These are phyloP conservation scores for Orychophragmus violaceus DNA, from an alignment of 345 rosid genomes.

Conservation along the genomic window DNA sequence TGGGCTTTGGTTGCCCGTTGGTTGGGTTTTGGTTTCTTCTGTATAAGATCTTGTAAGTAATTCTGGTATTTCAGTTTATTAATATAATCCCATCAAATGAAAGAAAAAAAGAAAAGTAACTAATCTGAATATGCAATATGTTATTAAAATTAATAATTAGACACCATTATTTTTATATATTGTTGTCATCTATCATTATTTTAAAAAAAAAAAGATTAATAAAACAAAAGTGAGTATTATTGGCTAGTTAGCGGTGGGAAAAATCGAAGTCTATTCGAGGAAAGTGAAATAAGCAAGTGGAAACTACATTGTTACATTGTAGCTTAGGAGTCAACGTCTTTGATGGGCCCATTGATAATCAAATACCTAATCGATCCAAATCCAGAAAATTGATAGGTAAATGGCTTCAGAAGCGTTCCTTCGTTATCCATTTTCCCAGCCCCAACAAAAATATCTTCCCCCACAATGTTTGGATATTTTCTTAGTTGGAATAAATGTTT, in stretches of 20 bases:
- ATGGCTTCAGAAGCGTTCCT: slow-evolving; percentile 29
- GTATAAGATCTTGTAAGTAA: too few relatives aligned
- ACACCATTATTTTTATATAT: not conserved
- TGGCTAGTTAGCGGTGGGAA: not conserved
- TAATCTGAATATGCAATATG: not conserved
- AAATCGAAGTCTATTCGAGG: not conserved
- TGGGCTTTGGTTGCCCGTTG: too few relatives aligned
- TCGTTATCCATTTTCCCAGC: slow-evolving; percentile 23
- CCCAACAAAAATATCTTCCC: slow-evolving; percentile 10
- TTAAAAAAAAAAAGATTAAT: not conserved
- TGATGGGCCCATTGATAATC: slow-evolving; percentile 9
- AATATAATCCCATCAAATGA: too few relatives aligned
- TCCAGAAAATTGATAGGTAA: slow-evolving; percentile 23
- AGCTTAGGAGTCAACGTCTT: slow-evolving; percentile 21
- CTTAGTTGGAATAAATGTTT: not conserved
- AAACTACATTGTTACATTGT: not conserved
- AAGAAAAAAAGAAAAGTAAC: too few relatives aligned
- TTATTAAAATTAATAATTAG: too few relatives aligned
- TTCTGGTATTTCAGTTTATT: too few relatives aligned
- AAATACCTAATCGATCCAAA: slow-evolving; percentile 18
- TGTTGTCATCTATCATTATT: not conserved
- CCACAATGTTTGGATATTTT: slow-evolving; percentile 9
- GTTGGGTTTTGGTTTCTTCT: too few relatives aligned
- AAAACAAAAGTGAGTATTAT: not conserved
- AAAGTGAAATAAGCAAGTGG: slow-evolving; percentile 28